Percentiles rank a stretch among this genome's conserved stretches.
Conservation (phyloP, 768 basidiomycete species). For the Agaricus sinodeliciosus region DNA sequence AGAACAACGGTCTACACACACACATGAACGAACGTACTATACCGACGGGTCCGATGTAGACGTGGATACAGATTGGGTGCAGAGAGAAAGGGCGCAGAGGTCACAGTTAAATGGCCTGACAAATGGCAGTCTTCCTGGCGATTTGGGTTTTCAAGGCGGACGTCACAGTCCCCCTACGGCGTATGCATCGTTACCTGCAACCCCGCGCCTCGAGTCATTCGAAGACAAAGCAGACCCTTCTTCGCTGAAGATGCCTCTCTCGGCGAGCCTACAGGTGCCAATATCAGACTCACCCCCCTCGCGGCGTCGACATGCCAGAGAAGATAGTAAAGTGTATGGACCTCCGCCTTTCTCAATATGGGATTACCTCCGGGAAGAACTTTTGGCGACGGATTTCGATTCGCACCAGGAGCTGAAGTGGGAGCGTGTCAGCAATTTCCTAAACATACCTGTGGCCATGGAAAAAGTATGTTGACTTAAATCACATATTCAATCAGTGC, state of each 20-base stretch:
- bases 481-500: background rate
- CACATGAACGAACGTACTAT: constrained; percentile 2
- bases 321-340: constrained; percentile 4
- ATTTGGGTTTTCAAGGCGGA: background rate
- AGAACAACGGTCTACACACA: constrained; percentile 1
- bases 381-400: constrained; percentile 89
- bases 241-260: constrained; percentile 23
- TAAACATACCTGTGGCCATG: constrained; percentile 85
- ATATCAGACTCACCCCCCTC: constrained; percentile 17
- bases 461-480: constrained; percentile 68
- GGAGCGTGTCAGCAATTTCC: constrained; percentile 95
- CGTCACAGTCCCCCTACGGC: constrained; percentile 31
- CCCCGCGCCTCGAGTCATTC: constrained; percentile 48
- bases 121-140: background rate
- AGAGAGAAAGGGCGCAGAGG: background rate
- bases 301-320: constrained; percentile 15
- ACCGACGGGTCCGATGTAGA: constrained; percentile 5
- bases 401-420: constrained; percentile 91
- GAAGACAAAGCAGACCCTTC: constrained; percentile 16
- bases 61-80: background rate
- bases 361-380: constrained; percentile 88
- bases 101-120: background rate
- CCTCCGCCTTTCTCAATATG: constrained; percentile 71
- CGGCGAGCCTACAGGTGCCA: constrained; percentile 13
- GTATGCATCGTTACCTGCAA: constrained; percentile 71